phyloP scores from a whole-genome alignment of 139 green algal species.

The Chlamydomonas sp. region DNA sequence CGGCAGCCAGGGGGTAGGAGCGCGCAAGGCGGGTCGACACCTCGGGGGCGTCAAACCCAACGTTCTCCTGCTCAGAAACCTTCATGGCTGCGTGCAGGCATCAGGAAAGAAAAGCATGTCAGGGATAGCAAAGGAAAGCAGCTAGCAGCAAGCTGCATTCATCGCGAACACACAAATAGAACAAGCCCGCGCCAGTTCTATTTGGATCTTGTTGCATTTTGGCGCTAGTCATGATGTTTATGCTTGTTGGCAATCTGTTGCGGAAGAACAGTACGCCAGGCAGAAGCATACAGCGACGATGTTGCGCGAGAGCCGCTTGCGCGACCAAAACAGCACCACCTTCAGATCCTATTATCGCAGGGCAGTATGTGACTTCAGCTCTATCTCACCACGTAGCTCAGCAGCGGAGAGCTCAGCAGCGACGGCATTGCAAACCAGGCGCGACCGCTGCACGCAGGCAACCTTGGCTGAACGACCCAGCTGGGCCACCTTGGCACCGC shows the following conservation, averaged over 20 bases:
- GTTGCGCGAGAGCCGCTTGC: too few relatives aligned
- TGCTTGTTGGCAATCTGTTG: neutral
- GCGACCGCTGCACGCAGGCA: neutral
- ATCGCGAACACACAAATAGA: neutral
- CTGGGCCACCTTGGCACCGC: neutral
- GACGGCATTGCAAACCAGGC: constrained; percentile 25
- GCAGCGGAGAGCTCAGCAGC: constrained; percentile 40
- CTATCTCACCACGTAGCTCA: constrained; percentile 39
- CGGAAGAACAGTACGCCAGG: neutral
- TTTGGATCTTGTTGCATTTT: neutral
- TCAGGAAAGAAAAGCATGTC: neutral
- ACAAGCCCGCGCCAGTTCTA: neutral
- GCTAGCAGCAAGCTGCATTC: neutral
- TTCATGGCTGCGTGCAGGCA: constrained; percentile 31
- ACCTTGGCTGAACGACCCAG: neutral
- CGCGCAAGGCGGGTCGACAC: constrained; percentile 50
- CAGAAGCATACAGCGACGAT: too few relatives aligned
- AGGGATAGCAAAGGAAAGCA: neutral
- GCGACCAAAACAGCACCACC: neutral
- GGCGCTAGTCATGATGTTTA: neutral
- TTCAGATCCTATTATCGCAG: neutral
- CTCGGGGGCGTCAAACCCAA: constrained; percentile 45
- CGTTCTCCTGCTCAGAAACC: constrained; percentile 19
- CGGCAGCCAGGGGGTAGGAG: constrained; percentile 84
- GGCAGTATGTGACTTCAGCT: neutral